Conservation (phyloP, 768 basidiomycete species). For the Kwoniella dejecticola region DNA sequence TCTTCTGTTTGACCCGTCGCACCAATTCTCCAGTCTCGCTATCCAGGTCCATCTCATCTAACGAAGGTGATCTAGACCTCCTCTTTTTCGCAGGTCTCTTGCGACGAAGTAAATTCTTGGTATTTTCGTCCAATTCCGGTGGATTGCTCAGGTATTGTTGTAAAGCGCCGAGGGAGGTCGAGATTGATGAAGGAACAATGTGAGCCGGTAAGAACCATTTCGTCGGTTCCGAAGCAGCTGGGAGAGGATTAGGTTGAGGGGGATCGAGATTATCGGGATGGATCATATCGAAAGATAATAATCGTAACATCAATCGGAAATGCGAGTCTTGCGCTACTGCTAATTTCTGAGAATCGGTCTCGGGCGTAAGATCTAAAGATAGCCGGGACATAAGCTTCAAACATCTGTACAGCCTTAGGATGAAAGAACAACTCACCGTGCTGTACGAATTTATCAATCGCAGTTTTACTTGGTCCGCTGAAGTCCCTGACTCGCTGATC, state of each 20-base stretch:
- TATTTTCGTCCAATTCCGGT: constrained; percentile 72
- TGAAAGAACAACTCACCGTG: constrained; percentile 65
- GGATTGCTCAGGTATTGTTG: constrained; percentile 80
- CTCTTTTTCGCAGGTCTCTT: constrained; percentile 58
- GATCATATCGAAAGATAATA: constrained; percentile 66
- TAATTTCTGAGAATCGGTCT: constrained; percentile 71
- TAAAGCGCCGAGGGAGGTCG: constrained; percentile 72
- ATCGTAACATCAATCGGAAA: constrained; percentile 80
- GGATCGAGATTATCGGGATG: constrained; percentile 6
- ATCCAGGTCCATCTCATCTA: constrained; percentile 17
- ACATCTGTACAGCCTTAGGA: background rate
- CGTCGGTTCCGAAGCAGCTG: background rate
- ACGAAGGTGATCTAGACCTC: constrained; percentile 9
- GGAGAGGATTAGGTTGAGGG: too few species aligned
- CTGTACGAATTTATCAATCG: constrained; percentile 69
- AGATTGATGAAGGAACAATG: constrained; percentile 69
- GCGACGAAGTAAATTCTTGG: constrained; percentile 67
- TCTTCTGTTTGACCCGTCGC: constrained; percentile 37
- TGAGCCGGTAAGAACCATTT: constrained; percentile 80
- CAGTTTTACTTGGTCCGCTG: constrained; percentile 66
- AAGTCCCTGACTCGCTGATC: constrained; percentile 39
- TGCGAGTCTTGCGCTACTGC: constrained; percentile 76
- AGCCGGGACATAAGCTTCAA: background rate
- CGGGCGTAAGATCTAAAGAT: constrained; percentile 70
- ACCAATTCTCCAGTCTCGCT: constrained; percentile 20